These are phyloP conservation scores for Sisymbrium altissimum DNA, from an alignment of 345 rosid species.

Conservation along the genomic window DNA sequence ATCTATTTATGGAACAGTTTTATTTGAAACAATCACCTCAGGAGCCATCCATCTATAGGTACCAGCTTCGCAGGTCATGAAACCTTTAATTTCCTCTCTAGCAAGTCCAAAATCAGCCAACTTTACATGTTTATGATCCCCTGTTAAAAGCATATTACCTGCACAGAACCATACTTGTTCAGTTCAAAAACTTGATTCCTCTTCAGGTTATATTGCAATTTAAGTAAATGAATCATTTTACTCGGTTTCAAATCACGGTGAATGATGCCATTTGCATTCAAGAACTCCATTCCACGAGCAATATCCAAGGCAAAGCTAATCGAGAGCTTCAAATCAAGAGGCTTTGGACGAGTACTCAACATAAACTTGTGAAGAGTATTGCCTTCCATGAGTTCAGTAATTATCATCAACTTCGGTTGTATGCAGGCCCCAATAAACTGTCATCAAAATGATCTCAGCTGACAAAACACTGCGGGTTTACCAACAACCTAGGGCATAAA, in stretches of 20 bases:
- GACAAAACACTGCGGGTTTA: not conserved
- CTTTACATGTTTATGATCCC: constrained; percentile 48
- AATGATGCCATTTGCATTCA: constrained; percentile 70
- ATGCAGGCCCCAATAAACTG: constrained; percentile 64
- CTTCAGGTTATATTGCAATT: not conserved
- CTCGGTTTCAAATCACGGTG: constrained; percentile 81
- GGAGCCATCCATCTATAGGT: constrained; percentile 40
- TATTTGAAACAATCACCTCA: constrained; percentile 44
- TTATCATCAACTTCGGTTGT: constrained; percentile 53
- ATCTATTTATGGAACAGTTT: not conserved
- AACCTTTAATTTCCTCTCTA: constrained; percentile 47
- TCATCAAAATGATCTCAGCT: constrained; percentile 10
- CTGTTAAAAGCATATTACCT: constrained; percentile 68
- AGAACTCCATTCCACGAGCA: constrained; percentile 63
- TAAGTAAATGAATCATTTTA: constrained; percentile 15
- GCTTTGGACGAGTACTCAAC: constrained; percentile 51
- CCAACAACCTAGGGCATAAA: not conserved
- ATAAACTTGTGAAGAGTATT: constrained; percentile 55
- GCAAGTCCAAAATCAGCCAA: constrained; percentile 80
- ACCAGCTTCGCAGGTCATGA: constrained; percentile 54
- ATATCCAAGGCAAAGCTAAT: constrained; percentile 58
- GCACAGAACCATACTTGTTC: constrained; percentile 1
- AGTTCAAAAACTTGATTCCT: not conserved
- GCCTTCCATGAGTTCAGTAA: constrained; percentile 65
- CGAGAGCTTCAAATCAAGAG: constrained; percentile 43